phyloP scores from a whole-genome alignment of 305 asterid genomes.

The Fraxinus velutina region DNA sequence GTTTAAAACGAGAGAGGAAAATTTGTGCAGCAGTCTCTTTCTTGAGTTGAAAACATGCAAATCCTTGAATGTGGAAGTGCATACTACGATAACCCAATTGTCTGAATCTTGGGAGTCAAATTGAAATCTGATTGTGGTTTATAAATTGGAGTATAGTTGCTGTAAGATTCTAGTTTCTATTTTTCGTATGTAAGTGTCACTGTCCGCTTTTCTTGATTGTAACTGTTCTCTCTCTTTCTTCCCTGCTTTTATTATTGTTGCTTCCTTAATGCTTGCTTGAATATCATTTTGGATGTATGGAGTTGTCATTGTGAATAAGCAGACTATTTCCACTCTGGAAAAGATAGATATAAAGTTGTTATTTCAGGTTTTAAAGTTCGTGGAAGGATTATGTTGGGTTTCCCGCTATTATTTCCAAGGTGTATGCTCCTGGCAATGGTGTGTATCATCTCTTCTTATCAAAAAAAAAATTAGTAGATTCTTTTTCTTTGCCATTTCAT shows the following conservation, averaged over 20 bases:
- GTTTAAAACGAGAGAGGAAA: background rate
- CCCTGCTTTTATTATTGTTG: background rate
- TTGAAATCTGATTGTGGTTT: background rate
- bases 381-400: conserved; percentile 96
- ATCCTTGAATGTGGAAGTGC: background rate
- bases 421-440: conserved; percentile 99
- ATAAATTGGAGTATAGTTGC: background rate
- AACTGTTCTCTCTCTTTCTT: background rate
- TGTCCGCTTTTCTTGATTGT: background rate
- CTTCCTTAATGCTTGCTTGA: background rate
- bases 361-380: conserved; percentile 71
- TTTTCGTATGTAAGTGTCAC: background rate
- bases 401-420: conserved; percentile 98
- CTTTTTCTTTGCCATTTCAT: conserved; percentile 12
- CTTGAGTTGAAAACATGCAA: background rate
- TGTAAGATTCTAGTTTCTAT: background rate
- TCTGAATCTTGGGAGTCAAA: background rate
- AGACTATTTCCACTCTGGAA: conserved; percentile 4
- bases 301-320: background rate
- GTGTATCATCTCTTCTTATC: conserved; percentile 30
- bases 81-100: background rate
- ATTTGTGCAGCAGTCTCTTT: background rate
- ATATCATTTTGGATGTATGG: background rate
- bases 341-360: conserved; percentile 21
- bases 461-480: background rate